Evolutionary conservation across 805 yeast species (phyloP), one percentile per base, ranked within the genome.

Genomic region (Yarrowia deformans): DNA sequence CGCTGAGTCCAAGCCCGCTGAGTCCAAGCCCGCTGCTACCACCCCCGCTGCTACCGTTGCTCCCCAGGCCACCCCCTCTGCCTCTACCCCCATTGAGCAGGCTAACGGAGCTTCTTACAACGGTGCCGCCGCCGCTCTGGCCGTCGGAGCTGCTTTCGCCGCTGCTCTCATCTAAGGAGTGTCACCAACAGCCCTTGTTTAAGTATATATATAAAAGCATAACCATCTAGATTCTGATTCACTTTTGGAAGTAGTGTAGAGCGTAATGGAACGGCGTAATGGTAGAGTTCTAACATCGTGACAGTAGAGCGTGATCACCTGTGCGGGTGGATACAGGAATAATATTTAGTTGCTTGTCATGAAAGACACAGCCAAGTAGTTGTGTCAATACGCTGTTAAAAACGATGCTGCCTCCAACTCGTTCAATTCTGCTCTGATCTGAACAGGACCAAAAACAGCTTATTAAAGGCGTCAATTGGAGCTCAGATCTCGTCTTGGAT

Each of bases 161-260:
- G 68, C 68, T 29, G 68, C 68, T n/a, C 68, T 63, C 56, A 48
- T 63, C 56, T 63, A 63, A 63, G 68, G 23, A 43, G 63, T 40
- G 45, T 13, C 60, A 54, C 10, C 58, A 54, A 37, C 37, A 54
- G 45, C 63, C 29, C 45, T 54, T 37, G 48, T 56, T 42, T 23
- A 40, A 42, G 63, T 56, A 56, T 56, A 56, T 56, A 56, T 56
- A 56, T 54, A 56, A 56, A 56, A 56, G 63, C 63, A 56, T 56
- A 56, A 56, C 63, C 48, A 35, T 56, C 63, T 56, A 56, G 63
- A 56, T 56, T 56, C 63, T 29, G 45, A 54, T 37, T 39, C n/a
- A 54, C 9, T 52, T 52, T 18, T 13, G 52, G 14, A 12, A 1
- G 1, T 3, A 49, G 16, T 4, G 55, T 49, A 49, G 55, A 32